Evolutionary conservation across 306 rosid species (phyloP).

Genomic region (Adenanthera pavonina): DNA sequence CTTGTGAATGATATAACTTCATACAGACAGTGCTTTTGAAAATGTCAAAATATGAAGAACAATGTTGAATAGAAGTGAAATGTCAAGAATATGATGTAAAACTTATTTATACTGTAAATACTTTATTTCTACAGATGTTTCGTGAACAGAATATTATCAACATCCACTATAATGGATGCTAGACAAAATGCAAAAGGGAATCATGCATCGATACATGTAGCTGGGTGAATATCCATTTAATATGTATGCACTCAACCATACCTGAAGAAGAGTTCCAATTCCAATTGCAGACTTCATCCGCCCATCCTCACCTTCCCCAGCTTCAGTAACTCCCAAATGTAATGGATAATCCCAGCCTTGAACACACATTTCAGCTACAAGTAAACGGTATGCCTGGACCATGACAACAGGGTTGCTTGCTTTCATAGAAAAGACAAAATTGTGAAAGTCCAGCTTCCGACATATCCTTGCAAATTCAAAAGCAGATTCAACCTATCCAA

Average conservation of each 20-base stretch:
- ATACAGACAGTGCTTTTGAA: background rate
- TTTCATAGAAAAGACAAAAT: constrained; percentile 95
- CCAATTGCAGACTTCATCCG: constrained; percentile 99
- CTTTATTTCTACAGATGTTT: background rate
- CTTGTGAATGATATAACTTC: constrained; percentile 12
- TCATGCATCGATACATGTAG: background rate
- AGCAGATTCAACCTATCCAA: constrained; percentile 95
- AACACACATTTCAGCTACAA: constrained; percentile 96
- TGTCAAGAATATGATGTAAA: background rate
- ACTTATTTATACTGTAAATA: background rate
- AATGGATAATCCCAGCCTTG: constrained; percentile 98
- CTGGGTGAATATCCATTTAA: background rate
- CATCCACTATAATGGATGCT: background rate
- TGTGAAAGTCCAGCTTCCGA: constrained; percentile 90
- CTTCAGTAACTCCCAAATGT: constrained; percentile 99
- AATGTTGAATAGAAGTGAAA: background rate
- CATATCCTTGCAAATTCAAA: constrained; percentile 99
- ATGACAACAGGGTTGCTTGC: constrained; percentile 98
- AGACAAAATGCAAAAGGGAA: constrained; percentile 11
- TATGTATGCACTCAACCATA: constrained; percentile 37
- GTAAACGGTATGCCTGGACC: constrained; percentile 97
- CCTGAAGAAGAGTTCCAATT: constrained; percentile 99
- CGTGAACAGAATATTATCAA: background rate
- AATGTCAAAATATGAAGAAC: background rate
- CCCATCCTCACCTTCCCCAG: constrained; percentile 99